Conservation (phyloP, 305 asterid species). For the Fraxinus dipetala region DNA sequence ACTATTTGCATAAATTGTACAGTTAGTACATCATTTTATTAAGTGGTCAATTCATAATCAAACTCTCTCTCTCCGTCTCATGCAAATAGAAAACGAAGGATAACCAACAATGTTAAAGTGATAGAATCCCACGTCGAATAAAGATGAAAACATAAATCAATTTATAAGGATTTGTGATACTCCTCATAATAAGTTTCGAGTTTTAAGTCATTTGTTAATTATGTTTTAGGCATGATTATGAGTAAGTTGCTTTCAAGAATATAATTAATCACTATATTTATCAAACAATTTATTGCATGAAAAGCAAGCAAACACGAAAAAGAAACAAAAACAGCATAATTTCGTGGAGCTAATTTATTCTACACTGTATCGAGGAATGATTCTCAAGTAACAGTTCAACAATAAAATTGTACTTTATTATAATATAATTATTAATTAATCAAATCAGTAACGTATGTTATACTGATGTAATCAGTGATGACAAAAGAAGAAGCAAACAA, state of each 20-base stretch:
- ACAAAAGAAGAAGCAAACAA: neutral
- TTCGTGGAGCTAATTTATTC: neutral
- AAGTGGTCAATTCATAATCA: neutral
- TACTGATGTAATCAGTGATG: neutral
- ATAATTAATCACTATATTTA: too few relatives aligned
- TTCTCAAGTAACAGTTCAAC: neutral
- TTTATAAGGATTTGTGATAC: too few relatives aligned
- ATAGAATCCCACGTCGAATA: too few relatives aligned
- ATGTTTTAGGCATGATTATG: neutral
- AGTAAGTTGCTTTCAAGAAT: neutral
- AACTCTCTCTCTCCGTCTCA: neutral
- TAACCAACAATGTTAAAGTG: neutral
- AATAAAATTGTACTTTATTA: neutral
- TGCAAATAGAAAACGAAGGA: neutral
- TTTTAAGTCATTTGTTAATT: neutral
- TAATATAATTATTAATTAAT: too few relatives aligned
- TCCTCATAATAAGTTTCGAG: neutral
- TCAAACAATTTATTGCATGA: neutral
- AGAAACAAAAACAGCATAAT: neutral
- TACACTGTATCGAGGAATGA: neutral
- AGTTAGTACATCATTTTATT: neutral
- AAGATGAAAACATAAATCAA: too few relatives aligned
- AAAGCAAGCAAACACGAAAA: neutral
- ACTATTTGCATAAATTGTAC: too few relatives aligned
- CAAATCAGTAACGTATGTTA: neutral